These are phyloP conservation scores for Russula foetens DNA, from an alignment of 768 basidiomycete genomes.

Conservation along the genomic window DNA sequence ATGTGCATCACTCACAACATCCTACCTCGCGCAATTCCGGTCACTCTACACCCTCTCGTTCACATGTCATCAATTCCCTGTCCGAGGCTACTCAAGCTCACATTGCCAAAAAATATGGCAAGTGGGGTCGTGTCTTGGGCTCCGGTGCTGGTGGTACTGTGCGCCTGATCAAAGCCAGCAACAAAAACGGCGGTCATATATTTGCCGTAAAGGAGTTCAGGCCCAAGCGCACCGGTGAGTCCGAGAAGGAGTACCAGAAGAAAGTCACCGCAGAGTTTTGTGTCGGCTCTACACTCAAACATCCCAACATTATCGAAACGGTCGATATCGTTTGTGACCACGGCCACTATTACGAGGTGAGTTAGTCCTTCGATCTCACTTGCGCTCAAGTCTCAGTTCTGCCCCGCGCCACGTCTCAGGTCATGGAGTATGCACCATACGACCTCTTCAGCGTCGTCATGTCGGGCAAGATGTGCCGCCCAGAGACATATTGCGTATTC, in stretches of 20 bases:
- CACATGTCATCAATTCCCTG: conserved; percentile 48
- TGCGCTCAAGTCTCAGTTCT: conserved; percentile 6
- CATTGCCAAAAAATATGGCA: conserved; percentile 97
- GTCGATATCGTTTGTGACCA: conserved; percentile 97
- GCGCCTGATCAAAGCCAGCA: conserved; percentile 81
- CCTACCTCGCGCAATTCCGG: conserved; percentile 8
- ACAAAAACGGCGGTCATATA: conserved; percentile 73
- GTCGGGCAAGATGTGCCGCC: conserved; percentile 97
- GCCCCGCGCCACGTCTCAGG: conserved; percentile 36
- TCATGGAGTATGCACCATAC: conserved; percentile 99
- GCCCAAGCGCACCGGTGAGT: conserved; percentile 80
- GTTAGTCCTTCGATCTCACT: conserved; percentile 21
- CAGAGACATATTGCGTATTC: conserved; percentile 98
- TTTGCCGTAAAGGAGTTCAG: conserved; percentile 98
- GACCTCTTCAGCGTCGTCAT: conserved; percentile 99
- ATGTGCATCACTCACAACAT: conserved; percentile 9
- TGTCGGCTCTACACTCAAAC: conserved; percentile 89
- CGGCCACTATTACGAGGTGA: conserved; percentile 96
- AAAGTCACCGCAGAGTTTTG: conserved; percentile 99
- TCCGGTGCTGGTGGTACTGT: conserved; percentile 99
- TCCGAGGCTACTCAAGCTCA: conserved; percentile 84
- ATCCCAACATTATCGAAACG: conserved; percentile 94
- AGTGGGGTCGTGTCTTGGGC: conserved; percentile 94
- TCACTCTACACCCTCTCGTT: conserved; percentile 12
- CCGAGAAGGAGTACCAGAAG: conserved; percentile 97